phyloP scores from a whole-genome alignment of 495 filamentous ascomycete species.

The Hypoxylon lenormandii region DNA sequence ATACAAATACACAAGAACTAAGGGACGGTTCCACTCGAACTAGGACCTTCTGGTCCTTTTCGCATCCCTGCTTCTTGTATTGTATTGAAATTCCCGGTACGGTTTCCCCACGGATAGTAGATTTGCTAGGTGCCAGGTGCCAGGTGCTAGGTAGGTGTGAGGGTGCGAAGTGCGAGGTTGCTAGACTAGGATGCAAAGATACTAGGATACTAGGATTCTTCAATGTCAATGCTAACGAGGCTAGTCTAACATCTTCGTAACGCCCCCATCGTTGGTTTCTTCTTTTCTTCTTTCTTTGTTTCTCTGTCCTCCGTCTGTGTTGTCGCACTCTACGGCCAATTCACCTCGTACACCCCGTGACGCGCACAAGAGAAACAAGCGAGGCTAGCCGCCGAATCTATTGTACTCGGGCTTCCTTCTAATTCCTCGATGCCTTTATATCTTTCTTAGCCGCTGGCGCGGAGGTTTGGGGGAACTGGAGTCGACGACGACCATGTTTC shows the following conservation, averaged over 20 bases:
- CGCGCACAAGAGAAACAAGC: constrained; percentile 23
- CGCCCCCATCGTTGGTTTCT: constrained; percentile 25
- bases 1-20: no score
- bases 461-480: constrained; percentile 41
- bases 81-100: constrained; percentile 5
- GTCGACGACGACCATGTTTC: constrained; percentile 38
- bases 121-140: no score
- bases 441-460: constrained; percentile 32
- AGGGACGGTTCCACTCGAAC: constrained; percentile 34
- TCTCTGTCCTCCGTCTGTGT: constrained; percentile 18
- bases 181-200: no score
- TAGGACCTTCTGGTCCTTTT: no score
- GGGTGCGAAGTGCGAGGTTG: no score
- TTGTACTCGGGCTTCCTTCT: constrained; percentile 14
- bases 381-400: constrained; percentile 16
- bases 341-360: constrained; percentile 24
- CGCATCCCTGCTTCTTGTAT: constrained; percentile 34
- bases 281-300: constrained; percentile 15
- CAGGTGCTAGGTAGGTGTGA: constrained; percentile 10
- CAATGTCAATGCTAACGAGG: constrained; percentile 23
- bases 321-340: constrained; percentile 30
- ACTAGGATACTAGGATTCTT: constrained; percentile 5
- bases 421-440: constrained; percentile 39
- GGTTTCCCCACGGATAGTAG: constrained; percentile 17
- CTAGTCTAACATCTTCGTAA: constrained; percentile 11